Evolutionary conservation across 2,329 filamentous ascomycete species (phyloP).

Genomic region (Didymella pinodella): DNA sequence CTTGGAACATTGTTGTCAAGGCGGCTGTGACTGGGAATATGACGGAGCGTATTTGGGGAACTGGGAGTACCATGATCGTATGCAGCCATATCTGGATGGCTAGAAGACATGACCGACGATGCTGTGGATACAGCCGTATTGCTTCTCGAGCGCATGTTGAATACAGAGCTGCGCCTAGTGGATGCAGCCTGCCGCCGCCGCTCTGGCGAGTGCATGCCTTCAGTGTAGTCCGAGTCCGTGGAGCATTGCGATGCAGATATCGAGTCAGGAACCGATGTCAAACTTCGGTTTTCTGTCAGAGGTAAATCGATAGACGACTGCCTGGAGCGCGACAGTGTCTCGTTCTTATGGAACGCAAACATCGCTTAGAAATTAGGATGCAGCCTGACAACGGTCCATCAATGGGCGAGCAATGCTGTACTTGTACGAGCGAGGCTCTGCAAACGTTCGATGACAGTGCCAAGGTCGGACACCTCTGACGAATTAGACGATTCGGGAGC

Average conservation of each 20-base stretch:
- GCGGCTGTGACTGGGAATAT: conserved; percentile 30
- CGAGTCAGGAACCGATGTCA: conserved; percentile 36
- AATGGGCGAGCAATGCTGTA: conserved; percentile 33
- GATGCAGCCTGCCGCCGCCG: conserved; percentile 32
- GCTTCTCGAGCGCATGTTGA: conserved; percentile 49
- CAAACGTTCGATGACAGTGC: conserved; percentile 26
- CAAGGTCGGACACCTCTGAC: conserved; percentile 40
- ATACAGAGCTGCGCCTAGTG: conserved; percentile 47
- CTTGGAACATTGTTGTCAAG: conserved; percentile 35
- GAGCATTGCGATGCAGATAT: conserved; percentile 36
- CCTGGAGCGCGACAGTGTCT: conserved; percentile 39
- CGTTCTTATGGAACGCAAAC: conserved; percentile 50
- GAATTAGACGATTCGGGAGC: conserved; percentile 31
- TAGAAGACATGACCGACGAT: conserved; percentile 38
- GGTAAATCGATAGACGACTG: conserved; percentile 47
- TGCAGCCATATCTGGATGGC: conserved; percentile 34
- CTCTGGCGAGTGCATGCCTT: conserved; percentile 44
- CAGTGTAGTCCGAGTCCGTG: conserved; percentile 35
- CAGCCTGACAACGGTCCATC: conserved; percentile 28
- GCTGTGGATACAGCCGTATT: conserved; percentile 49
- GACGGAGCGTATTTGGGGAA: conserved; percentile 37
- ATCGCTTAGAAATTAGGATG: conserved; percentile 34
- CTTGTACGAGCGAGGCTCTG: conserved; percentile 35
- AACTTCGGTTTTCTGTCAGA: conserved; percentile 30
- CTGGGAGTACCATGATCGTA: conserved; percentile 25